Base-by-base conservation (phyloP, 2,329 filamentous ascomycete species). In the Pseudogymnoascus sp. region DNA sequence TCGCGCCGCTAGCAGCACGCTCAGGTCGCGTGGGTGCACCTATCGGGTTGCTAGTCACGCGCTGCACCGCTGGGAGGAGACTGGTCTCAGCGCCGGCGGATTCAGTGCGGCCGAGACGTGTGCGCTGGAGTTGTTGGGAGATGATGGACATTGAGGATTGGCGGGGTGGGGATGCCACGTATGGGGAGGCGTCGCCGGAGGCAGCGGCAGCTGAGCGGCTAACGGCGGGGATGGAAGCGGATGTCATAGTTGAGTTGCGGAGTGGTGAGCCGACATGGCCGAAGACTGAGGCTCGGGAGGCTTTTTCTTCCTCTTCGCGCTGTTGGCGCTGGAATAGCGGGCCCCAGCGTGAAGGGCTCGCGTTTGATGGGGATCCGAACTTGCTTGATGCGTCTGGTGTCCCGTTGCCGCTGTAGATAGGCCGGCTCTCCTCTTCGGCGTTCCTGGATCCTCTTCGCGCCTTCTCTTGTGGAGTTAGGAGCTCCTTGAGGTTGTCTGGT, bases 401-500 rank as follows among this genome's bases (percentile, higher is more conserved):
- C 16, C 77, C 76, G 59, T 75, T 74, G 46, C 77, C 75, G 64
- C 77, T 79, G 63, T 75, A 68, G 37, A 76, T 73, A 59, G 73
- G 73, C 40, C 75, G 72, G 1, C 34, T 42, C 60, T 79, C 75
- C 28, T 85, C 82, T 38, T 82, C 80, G n/a, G 85, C 84, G n/a
- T 73, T 72, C 77, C 80, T 60, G 81, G 86, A 88, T 11, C 85
- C 85, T 59, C 86, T 77, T 9, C 86, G 79, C 9, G 85, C 86
- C 72, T 88, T 88, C 71, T 89, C 86, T 12, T 84, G 84, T 1
- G 86, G 85, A 3, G 86, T 89, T 68, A 89, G 75, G 12, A 89
- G 78, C 65, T 88, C 86, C 68, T 86, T 84, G 37, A 88, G 76
- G 64, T 85, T 83, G 65, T 84, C 89, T 0, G 93, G 95, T 8